Percentiles rank a stretch among this genome's conserved stretches.
phyloP scores from a whole-genome alignment of 1,284 basidiomycete species.

The Filobasidium uniguttulatum region DNA sequence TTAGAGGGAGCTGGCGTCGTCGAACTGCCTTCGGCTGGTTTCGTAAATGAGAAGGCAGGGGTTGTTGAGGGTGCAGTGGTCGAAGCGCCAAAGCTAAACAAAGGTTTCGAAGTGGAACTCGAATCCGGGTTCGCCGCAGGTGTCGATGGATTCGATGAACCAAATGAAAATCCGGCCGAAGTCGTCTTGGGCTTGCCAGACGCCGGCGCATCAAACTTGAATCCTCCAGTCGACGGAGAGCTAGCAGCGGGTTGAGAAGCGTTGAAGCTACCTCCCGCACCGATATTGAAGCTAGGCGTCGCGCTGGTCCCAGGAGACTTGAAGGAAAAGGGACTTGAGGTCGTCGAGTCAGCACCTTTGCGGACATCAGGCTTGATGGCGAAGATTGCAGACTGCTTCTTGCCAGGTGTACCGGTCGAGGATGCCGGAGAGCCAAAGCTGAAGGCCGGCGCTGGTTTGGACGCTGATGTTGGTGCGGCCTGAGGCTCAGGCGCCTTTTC shows the following conservation, averaged over 20 bases:
- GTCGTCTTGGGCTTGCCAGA: constrained; percentile 16
- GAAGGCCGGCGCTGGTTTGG: constrained; percentile 3
- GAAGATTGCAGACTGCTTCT: constrained; percentile 21
- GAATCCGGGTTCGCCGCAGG: not conserved
- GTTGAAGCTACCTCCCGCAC: constrained; percentile 15
- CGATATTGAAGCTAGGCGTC: constrained; percentile 13
- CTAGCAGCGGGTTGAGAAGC: constrained; percentile 17
- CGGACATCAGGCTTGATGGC: constrained; percentile 26
- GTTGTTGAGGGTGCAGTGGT: constrained; percentile 11
- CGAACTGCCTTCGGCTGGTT: constrained; percentile 20
- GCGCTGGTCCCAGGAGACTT: constrained; percentile 7
- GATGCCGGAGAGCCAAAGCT: not conserved
- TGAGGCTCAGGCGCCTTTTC: constrained; percentile 6
- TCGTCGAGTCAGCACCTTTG: not conserved
- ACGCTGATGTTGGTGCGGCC: constrained; percentile 6
- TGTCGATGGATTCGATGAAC: constrained; percentile 3
- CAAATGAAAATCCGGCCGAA: constrained; percentile 16
- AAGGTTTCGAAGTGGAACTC: not conserved
- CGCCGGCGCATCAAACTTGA: constrained; percentile 12
- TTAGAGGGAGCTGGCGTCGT: constrained; percentile 11
- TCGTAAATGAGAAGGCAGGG: constrained; percentile 28
- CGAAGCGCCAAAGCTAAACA: constrained; percentile 20
- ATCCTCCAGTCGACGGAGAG: constrained; percentile 11
- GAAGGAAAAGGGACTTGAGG: constrained; percentile 16
- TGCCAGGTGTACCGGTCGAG: constrained; percentile 6